Conservation (phyloP, 225 moss, liverwort and hornwort species). For the Thuidium tamariscinum region DNA sequence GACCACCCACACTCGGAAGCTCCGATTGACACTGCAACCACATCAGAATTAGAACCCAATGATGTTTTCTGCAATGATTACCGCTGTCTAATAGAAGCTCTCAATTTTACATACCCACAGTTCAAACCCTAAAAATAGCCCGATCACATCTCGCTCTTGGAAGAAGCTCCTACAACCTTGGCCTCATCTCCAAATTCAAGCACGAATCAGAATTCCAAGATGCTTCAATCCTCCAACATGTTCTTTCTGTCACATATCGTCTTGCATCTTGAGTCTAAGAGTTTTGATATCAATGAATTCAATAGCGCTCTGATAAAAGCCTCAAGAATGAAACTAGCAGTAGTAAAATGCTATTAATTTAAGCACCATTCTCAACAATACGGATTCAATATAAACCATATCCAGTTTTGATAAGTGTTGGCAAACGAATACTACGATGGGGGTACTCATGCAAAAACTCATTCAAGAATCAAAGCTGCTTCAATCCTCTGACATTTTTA, state of each 20-base stretch:
- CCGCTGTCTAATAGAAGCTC: background rate
- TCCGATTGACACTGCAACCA: background rate
- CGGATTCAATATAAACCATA: background rate
- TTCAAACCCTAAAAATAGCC: background rate
- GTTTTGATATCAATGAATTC: background rate
- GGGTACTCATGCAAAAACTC: background rate
- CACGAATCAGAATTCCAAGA: background rate
- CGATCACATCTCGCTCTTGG: background rate
- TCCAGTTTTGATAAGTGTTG: background rate
- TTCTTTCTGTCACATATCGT: background rate
- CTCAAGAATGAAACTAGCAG: background rate
- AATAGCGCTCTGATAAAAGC: background rate
- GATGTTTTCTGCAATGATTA: background rate
- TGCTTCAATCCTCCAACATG: background rate
- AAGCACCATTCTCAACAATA: background rate
- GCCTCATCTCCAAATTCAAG: background rate
- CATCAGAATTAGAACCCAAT: background rate
- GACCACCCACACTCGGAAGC: background rate
- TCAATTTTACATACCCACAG: background rate
- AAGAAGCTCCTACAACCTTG: background rate
- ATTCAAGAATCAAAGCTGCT: background rate
- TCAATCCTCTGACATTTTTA: background rate
- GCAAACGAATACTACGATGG: background rate
- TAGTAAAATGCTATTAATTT: background rate
- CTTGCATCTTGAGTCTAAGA: background rate